Base-by-base conservation (phyloP, 2,329 filamentous ascomycete genomes). In the Colletotrichum incanum region DNA sequence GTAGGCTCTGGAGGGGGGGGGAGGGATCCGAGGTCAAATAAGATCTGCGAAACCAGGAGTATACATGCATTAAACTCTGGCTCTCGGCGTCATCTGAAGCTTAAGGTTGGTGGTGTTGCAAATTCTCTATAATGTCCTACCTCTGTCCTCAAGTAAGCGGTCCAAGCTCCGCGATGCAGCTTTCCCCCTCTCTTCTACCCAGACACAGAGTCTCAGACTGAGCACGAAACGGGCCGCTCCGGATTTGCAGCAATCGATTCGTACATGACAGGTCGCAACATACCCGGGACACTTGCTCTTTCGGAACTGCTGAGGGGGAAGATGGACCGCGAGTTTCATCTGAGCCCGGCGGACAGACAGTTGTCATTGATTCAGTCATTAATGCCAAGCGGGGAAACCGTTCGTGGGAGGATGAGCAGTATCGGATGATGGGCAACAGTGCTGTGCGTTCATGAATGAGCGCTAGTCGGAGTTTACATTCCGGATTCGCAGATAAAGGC, bases 1-100 rank as follows among this genome's bases (percentile, higher is more conserved):
- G 34, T 63, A 49, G 41, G 43, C 65, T 63, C 68, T 60, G 26
- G 47, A 45, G 60, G 52, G 47, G 54, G 60, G 52, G 41, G 34
- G 16, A 34, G 43, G 18, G 20, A 54, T 70, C 66, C 54, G 60
- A 70, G 45, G 60, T 65, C 54, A 52, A 70, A 70, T 70, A 20
- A 50, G 47, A 41, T 47, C 37, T 34, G 45, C 37, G 39, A 49
- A 28, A 26, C 39, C 23, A 39, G n/a, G 60, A 58, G 39, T 59
- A 60, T 60, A 60, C 65, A 65, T 72, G 45, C 56, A 69, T 72
- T 69, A 70, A 34, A 49, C 70, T 65, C 60, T 26, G 59, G 54
- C 54, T 39, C 59, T 70, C 69, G 41, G 70, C 60, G 70, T 65
- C 65, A 69, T 72, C 70, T 65, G 70, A 72, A 72, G 70, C 70